These are phyloP conservation scores for Yamadazyma triangularis DNA, from an alignment of 1,139 yeast species.

Conservation along the genomic window DNA sequence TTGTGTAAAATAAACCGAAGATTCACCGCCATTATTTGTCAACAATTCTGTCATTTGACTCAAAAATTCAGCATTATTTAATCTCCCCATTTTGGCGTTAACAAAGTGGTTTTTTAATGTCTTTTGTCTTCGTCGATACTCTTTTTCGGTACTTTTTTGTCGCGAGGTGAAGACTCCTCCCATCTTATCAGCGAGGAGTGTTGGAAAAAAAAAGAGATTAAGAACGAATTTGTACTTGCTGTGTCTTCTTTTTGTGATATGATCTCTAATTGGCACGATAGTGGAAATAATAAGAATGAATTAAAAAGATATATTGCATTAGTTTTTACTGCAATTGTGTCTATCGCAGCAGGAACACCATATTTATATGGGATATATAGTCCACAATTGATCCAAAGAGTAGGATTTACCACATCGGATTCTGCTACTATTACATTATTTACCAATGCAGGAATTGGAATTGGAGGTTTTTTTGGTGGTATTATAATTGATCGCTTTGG, in stretches of 20 bases:
- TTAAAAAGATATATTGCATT: conserved; percentile 14
- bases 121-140: no score
- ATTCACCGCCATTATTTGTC: conserved; percentile 30
- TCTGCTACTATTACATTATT: conserved; percentile 64
- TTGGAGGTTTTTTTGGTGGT: conserved; percentile 71
- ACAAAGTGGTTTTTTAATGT: no score
- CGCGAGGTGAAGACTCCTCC: no score
- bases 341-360: conserved; percentile 61
- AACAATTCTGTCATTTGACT: conserved; percentile 25
- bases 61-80: conserved; percentile 37
- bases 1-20: conserved; percentile 42
- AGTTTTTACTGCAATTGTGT: conserved; percentile 24
- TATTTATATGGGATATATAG: conserved; percentile 69
- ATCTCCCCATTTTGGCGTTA: conserved; percentile 34
- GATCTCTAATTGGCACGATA: no score
- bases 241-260: no score
- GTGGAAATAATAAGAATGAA: not conserved
- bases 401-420: conserved; percentile 54
- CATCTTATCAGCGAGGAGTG: no score
- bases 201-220: no score
- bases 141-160: no score
- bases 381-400: conserved; percentile 58
- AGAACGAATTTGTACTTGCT: no score
- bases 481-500: conserved; percentile 58
- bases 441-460: conserved; percentile 57